Base-by-base conservation (phyloP, 805 yeast species). In the Myxozyma udenii region DNA sequence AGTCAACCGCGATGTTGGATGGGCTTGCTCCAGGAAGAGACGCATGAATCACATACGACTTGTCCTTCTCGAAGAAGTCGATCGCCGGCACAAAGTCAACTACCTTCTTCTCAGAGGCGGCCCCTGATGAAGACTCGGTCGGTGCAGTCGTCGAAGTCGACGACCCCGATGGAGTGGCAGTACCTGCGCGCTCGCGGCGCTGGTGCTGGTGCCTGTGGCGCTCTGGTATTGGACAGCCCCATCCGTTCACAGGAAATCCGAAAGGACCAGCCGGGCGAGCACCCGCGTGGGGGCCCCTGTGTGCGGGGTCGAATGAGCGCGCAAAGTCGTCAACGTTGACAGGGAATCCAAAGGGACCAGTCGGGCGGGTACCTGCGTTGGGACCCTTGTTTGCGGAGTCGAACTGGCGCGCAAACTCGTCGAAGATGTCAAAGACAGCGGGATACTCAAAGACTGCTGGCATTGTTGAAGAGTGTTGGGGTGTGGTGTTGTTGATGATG, bases 1-100 rank as follows among this genome's bases (percentile, higher is more conserved):
- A 78, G 62, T 77, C 80, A 48, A 77, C 62, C 12, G 58, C 75
- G 68, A 19, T 76, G 12, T 47, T 33, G 24, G n/a, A 24, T 16
- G 54, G 40, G 40, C 67, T 61, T 18, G 77, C 78, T 48, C 81
- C 81, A 7, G 81, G 78, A 46, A 77, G 65, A 0, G 79, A 71
- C 3, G 76, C 68, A 33, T 70, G 71, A 33, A 77, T 61, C 39
- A 70, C 72, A 54, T 73, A 76, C 18, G 66, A 60, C 41, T 69
- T 64, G 3, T 74, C 75, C 41, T 71, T 69, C 26, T 77, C 80
- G 53, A 74, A 62, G 35, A 77, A 65, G 56, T 77, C 79, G 42
- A 76, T 69, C 14, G 79, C 77, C 45, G 78, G 78, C 18, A 68
- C 62, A 18, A 72, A 55, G 39, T 24, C 30, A 32, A 46, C 35